Evolutionary conservation across 208 protist genomes (phyloP).

Genomic region (Leishmania braziliensis): DNA sequence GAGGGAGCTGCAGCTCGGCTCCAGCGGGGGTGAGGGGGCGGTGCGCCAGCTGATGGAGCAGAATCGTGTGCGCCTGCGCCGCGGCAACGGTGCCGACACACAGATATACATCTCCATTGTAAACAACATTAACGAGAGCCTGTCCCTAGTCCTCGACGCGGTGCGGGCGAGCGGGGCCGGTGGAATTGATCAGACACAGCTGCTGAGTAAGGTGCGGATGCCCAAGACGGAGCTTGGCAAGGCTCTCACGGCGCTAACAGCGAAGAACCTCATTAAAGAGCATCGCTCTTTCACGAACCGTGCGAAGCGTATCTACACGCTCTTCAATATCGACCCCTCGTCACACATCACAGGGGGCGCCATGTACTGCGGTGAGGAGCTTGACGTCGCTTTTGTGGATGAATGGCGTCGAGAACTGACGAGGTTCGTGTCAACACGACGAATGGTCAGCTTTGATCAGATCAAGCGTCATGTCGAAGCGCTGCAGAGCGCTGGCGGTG

Average conservation of each 20-base stretch:
- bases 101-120: slow-evolving; percentile 64
- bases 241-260: slow-evolving; percentile 50
- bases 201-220: slow-evolving; percentile 58
- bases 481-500: slow-evolving; percentile 23
- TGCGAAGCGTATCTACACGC: slow-evolving; percentile 82
- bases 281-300: slow-evolving; percentile 81
- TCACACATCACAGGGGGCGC: slow-evolving; percentile 78
- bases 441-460: slow-evolving; percentile 63
- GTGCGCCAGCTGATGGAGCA: slow-evolving; percentile 63
- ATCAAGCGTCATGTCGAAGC: slow-evolving; percentile 56
- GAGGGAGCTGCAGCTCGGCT: slow-evolving; percentile 44
- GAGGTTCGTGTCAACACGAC: slow-evolving; percentile 33
- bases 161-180: slow-evolving; percentile 64
- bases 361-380: slow-evolving; percentile 83
- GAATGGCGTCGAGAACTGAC: slow-evolving; percentile 51
- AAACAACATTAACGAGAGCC: slow-evolving; percentile 59
- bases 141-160: slow-evolving; percentile 63
- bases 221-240: slow-evolving; percentile 76
- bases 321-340: slow-evolving; percentile 81
- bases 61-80: slow-evolving; percentile 49
- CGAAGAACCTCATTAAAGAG: slow-evolving; percentile 73
- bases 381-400: slow-evolving; percentile 82
- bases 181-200: slow-evolving; percentile 76
- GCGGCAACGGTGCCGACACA: slow-evolving; percentile 36
- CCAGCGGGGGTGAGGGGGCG: slow-evolving; percentile 37